Conservation (phyloP, 2,329 filamentous ascomycete species). For the Proliferodiscus dingleyae region DNA sequence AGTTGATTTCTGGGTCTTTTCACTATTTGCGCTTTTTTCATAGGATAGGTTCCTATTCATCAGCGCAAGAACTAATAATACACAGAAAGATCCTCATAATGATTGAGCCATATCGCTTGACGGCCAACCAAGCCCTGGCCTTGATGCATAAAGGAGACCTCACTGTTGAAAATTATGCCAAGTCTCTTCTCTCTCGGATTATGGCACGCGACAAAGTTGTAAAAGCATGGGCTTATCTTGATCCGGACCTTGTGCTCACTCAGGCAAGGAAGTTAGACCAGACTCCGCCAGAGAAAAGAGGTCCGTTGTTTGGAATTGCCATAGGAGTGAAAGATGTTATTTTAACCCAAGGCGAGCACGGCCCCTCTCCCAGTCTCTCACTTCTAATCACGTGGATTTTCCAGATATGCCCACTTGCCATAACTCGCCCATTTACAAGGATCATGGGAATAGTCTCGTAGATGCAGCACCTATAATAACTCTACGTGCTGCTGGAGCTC, state of each 20-base stretch:
- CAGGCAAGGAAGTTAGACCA: slow-evolving; percentile 47
- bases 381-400: slow-evolving; percentile 4
- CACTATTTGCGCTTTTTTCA: no score
- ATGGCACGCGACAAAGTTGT: slow-evolving; percentile 40
- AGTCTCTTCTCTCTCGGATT: slow-evolving; percentile 43
- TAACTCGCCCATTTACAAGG: slow-evolving; percentile 50
- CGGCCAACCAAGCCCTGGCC: slow-evolving; percentile 38
- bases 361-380: background rate
- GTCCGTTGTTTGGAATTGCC: slow-evolving; percentile 52
- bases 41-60: no score
- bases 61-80: no score
- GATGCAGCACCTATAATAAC: slow-evolving; percentile 50
- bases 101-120: slow-evolving; percentile 36
- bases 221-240: slow-evolving; percentile 47
- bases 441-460: slow-evolving; percentile 37
- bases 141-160: slow-evolving; percentile 37
- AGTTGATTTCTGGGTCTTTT: no score
- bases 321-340: slow-evolving; percentile 59
- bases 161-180: slow-evolving; percentile 45
- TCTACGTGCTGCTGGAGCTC: slow-evolving; percentile 49
- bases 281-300: slow-evolving; percentile 43
- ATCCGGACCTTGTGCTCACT: slow-evolving; percentile 41
- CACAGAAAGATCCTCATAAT: no score
- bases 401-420: slow-evolving; percentile 54
- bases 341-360: slow-evolving; percentile 43